Base-by-base conservation (phyloP, 768 basidiomycete genomes). In the Suillus americanus region DNA sequence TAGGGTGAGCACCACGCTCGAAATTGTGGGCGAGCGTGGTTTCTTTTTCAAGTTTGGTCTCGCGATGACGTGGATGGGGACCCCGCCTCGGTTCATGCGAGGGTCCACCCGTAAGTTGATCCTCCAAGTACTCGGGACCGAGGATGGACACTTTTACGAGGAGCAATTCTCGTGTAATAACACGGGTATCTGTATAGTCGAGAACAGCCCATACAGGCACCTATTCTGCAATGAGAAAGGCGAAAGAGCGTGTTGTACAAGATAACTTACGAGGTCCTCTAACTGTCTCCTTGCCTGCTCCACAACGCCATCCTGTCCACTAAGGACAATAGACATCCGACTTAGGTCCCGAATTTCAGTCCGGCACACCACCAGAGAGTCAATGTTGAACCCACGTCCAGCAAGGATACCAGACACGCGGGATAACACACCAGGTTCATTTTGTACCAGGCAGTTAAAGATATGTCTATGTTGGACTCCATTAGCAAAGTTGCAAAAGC, bases 161-260 rank as follows among this genome's bases (percentile, higher is more conserved):
- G 38, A 99, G 85, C 16, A 99, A 85, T 78, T 99, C 97, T 70
- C 97, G 92, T 68, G 91, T 85, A 75, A 99, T 97, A 35, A 90
- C 88, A 63, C 85, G 87, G 28, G 95, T 99, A 66, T 96, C 85
- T 23, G 97, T 98, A 77, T 99, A 99, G 79, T 99, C 96, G 65
- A 99, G 83, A 38, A 99, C 97, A 35, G 97, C 97, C 97, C 97
- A 99, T 5, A 99, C 97, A 59, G 97, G 97, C 33, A 99, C 96
- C 97, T 97, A 60, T 8, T 25, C 28, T n/a, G 48, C 64, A 37
- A 37, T 23, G 3, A 57, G 54, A 46, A 55, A 30, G 18, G 38
- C 5, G 28, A 63, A 23, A 33, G 16, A 8, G 13, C 0, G 50
- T 41, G 41, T 45, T 20, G 46, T 45, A 25, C 33, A 38, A 28